Percentiles rank a stretch among this genome's conserved stretches.
phyloP scores from a whole-genome alignment of 2,329 filamentous ascomycete species.

The Sporothrix phasma region DNA sequence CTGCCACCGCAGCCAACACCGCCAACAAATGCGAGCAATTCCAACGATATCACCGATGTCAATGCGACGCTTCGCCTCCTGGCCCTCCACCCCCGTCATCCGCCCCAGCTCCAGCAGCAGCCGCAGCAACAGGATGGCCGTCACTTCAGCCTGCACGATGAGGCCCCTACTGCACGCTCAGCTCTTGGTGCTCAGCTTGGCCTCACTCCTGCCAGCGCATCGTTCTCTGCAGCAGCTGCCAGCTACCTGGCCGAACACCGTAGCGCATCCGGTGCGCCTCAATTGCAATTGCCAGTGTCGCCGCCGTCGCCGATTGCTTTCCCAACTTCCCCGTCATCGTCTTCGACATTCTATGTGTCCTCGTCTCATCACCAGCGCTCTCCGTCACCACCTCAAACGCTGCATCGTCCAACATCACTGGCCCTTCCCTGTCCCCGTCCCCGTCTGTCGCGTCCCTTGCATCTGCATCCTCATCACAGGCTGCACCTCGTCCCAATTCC shows the following conservation, averaged over 20 bases:
- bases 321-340: constrained; percentile 2
- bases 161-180: not conserved
- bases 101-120: constrained; percentile 14
- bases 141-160: constrained; percentile 7
- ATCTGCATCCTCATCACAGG: constrained; percentile 20
- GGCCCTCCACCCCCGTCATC: constrained; percentile 10
- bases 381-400: constrained; percentile 8
- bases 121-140: constrained; percentile 12
- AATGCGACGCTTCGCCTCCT: constrained; percentile 26
- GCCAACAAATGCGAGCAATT: constrained; percentile 1
- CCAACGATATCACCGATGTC: constrained; percentile 29
- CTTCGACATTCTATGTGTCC: constrained; percentile 4
- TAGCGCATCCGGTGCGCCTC: not conserved
- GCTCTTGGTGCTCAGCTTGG: not conserved
- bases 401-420: constrained; percentile 12
- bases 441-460: constrained; percentile 14
- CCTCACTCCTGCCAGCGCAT: constrained; percentile 12
- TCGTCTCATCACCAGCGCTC: constrained; percentile 5
- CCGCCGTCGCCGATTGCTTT: constrained; percentile 4
- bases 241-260: constrained; percentile 4
- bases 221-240: constrained; percentile 12
- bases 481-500: constrained; percentile 26
- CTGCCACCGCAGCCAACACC: not conserved
- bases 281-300: constrained; percentile 13
- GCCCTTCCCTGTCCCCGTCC: constrained; percentile 15